Percentiles rank a stretch among this genome's conserved stretches.
phyloP scores from a whole-genome alignment of 441 rosid genomes.

The Euphorbia celastroides region DNA sequence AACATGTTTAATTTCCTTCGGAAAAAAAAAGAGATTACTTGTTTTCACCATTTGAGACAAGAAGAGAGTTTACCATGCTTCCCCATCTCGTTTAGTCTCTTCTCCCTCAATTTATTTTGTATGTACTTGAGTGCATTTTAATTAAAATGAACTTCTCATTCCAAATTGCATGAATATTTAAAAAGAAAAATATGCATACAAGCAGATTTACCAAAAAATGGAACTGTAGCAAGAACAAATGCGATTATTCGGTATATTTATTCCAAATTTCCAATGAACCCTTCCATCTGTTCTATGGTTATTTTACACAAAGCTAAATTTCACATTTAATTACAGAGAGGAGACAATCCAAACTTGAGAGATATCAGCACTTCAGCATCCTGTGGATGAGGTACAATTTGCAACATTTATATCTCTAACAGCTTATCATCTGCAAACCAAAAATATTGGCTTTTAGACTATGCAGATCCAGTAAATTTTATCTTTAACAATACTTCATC shows the following conservation, averaged over 20 bases:
- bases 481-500: background rate
- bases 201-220: no score
- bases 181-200: no score
- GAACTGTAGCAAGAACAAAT: background rate
- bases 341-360: background rate
- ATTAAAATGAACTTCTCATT: no score
- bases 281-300: background rate
- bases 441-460: background rate
- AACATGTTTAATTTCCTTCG: no score
- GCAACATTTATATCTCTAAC: background rate
- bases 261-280: background rate
- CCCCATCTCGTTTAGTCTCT: no score
- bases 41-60: no score
- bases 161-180: no score
- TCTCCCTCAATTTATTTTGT: no score
- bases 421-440: background rate
- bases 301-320: background rate
- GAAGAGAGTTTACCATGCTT: no score
- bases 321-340: background rate
- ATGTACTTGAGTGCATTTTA: no score
- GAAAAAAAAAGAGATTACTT: no score
- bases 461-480: background rate
- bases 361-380: background rate
- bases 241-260: no score
- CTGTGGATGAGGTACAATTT: background rate